phyloP scores from a whole-genome alignment of 306 rosid genomes.

The Cucumis cinereus region DNA sequence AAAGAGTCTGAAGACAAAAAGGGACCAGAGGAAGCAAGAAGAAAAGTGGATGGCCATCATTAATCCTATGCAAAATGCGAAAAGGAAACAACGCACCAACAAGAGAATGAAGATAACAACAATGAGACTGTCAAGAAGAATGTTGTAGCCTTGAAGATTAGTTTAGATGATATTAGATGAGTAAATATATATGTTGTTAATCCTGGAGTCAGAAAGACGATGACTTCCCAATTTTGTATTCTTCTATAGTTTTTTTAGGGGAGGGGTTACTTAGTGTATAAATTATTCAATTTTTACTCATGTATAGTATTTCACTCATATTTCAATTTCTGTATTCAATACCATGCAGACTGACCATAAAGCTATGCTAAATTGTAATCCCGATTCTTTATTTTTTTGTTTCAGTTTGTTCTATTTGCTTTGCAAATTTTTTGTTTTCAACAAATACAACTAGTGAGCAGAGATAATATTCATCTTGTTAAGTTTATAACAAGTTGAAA shows the following conservation, averaged over 20 bases:
- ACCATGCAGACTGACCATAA: not conserved
- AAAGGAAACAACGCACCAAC: conserved; percentile 67
- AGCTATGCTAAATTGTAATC: too few species aligned
- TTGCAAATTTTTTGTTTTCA: too few species aligned
- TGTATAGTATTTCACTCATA: not conserved
- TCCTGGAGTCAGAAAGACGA: too few species aligned
- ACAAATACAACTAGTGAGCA: too few species aligned
- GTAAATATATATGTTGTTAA: not conserved
- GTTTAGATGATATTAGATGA: conserved; percentile 1
- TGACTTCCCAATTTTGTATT: too few species aligned
- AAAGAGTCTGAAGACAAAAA: conserved; percentile 45
- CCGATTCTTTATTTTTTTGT: too few species aligned
- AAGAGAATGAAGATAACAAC: conserved; percentile 63
- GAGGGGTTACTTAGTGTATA: too few species aligned
- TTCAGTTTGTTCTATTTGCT: too few species aligned
- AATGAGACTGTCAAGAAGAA: conserved; percentile 47
- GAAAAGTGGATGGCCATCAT: conserved; percentile 76
- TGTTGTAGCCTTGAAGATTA: conserved; percentile 1
- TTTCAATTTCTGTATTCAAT: not conserved
- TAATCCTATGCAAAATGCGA: conserved; percentile 66
- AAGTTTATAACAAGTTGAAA: too few species aligned
- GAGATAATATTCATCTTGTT: too few species aligned
- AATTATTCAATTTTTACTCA: too few species aligned
- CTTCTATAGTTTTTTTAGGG: too few species aligned
- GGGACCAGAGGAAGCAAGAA: conserved; percentile 70